phyloP scores from a whole-genome alignment of 352 stramenopile species.

The Pythium monospermum region DNA sequence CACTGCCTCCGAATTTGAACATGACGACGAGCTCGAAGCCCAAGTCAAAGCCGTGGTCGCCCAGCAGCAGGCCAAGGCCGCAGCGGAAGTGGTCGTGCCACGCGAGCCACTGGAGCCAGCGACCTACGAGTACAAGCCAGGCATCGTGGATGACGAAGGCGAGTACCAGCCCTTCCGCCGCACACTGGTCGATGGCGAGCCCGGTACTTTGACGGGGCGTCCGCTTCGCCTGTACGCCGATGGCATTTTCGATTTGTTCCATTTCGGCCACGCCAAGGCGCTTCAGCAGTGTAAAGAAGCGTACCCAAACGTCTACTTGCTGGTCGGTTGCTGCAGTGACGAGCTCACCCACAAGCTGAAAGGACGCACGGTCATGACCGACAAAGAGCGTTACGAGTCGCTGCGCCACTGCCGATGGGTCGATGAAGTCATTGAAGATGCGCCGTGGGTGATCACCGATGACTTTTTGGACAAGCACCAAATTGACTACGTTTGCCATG shows the following conservation, averaged over 20 bases:
- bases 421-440: slow-evolving; percentile 82
- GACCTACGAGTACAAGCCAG: slow-evolving; percentile 18
- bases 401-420: slow-evolving; percentile 86
- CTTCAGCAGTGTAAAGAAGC: slow-evolving; percentile 85
- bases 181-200: slow-evolving; percentile 53
- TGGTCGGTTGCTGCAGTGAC: slow-evolving; percentile 87
- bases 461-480: slow-evolving; percentile 80
- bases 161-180: slow-evolving; percentile 59
- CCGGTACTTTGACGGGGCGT: slow-evolving; percentile 63
- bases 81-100: slow-evolving; percentile 10
- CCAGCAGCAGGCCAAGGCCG: slow-evolving; percentile 13
- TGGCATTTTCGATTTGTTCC: slow-evolving; percentile 88
- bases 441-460: slow-evolving; percentile 83
- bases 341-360: slow-evolving; percentile 86
- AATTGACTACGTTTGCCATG: slow-evolving; percentile 89
- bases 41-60: slow-evolving; percentile 18
- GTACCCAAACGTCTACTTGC: slow-evolving; percentile 80
- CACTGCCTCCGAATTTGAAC: slow-evolving; percentile 19
- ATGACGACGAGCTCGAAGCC: slow-evolving; percentile 14
- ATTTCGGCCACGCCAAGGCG: slow-evolving; percentile 84
- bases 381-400: slow-evolving; percentile 83
- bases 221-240: slow-evolving; percentile 84
- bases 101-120: slow-evolving; percentile 12
- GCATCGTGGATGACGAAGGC: slow-evolving; percentile 17
- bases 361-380: slow-evolving; percentile 83